These are phyloP conservation scores for Colletotrichum ledebouriae DNA, from an alignment of 2,329 filamentous ascomycete genomes.

Conservation along the genomic window DNA sequence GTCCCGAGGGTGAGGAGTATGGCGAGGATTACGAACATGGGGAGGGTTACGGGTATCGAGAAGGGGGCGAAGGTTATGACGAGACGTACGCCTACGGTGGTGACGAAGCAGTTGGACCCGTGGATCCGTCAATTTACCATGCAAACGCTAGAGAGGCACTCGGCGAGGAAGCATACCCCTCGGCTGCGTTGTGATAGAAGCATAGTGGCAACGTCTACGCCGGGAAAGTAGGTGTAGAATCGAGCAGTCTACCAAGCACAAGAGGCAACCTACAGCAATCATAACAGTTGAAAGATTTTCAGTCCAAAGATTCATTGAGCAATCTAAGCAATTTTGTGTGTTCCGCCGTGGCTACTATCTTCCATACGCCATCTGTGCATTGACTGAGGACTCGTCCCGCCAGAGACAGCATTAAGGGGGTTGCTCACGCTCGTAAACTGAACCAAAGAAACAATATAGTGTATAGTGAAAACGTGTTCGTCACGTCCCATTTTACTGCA, in stretches of 20 bases:
- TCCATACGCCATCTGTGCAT: background rate
- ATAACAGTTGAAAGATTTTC: too few relatives aligned
- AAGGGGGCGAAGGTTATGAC: constrained; percentile 47
- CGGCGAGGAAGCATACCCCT: constrained; percentile 30
- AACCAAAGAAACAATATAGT: too few relatives aligned
- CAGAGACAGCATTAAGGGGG: too few relatives aligned
- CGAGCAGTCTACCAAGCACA: background rate
- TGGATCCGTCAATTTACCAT: background rate
- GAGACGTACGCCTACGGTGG: constrained; percentile 44
- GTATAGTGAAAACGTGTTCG: background rate
- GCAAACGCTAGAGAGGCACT: background rate
- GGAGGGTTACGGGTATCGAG: constrained; percentile 45
- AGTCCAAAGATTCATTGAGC: too few relatives aligned
- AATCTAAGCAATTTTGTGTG: too few relatives aligned
- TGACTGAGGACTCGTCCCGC: background rate
- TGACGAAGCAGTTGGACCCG: background rate
- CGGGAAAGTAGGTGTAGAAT: background rate
- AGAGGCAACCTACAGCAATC: too few relatives aligned
- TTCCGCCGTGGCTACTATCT: too few relatives aligned
- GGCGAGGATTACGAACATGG: constrained; percentile 45
- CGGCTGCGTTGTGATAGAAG: constrained; percentile 12
- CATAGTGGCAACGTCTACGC: background rate
- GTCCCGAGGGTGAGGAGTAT: constrained; percentile 29
- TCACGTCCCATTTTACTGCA: constrained; percentile 55
- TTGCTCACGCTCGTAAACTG: too few relatives aligned